phyloP scores from a whole-genome alignment of 2,329 filamentous ascomycete species.

The Trichophyton mentagrophytes region DNA sequence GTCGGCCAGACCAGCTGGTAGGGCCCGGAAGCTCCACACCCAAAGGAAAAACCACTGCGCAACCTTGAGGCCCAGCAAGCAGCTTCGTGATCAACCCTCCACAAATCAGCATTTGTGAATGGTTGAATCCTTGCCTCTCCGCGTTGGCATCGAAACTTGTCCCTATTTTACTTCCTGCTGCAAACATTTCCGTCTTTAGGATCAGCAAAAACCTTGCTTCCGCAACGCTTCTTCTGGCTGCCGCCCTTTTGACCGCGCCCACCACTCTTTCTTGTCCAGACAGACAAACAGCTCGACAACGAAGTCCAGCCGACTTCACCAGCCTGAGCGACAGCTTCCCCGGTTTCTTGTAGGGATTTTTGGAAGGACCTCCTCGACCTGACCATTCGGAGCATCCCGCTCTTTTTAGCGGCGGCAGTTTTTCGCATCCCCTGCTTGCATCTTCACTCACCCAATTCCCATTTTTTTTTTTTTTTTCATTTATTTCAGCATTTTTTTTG shows the following conservation, averaged over 20 bases:
- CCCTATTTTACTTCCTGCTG: constrained; percentile 1
- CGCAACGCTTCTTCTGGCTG: neutral
- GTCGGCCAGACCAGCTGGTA: constrained; percentile 1
- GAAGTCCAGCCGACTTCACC: neutral
- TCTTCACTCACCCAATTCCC: neutral
- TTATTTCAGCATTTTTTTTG: neutral
- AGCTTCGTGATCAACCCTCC: constrained; percentile 4
- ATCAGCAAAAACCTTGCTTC: constrained; percentile 2
- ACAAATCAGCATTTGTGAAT: constrained; percentile 4
- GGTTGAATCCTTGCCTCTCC: constrained; percentile 5
- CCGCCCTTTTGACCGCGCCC: neutral
- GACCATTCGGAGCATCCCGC: neutral
- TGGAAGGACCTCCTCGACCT: neutral
- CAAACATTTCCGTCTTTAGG: constrained; percentile 1
- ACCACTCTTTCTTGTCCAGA: neutral
- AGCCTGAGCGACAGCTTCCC: neutral
- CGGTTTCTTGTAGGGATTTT: neutral
- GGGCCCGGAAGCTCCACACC: neutral
- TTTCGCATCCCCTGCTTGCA: constrained; percentile 1
- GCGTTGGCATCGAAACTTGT: constrained; percentile 3
- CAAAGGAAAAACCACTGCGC: neutral
- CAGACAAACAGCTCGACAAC: neutral
- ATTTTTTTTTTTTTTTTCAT: neutral
- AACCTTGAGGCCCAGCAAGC: constrained; percentile 1
- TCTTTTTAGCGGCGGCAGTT: constrained; percentile 1